A percentile compares a stretch with the other conserved stretches of the same genome.
Evolutionary conservation across 768 basidiomycete genomes (phyloP).

Genomic region (Leccinum boreale): DNA sequence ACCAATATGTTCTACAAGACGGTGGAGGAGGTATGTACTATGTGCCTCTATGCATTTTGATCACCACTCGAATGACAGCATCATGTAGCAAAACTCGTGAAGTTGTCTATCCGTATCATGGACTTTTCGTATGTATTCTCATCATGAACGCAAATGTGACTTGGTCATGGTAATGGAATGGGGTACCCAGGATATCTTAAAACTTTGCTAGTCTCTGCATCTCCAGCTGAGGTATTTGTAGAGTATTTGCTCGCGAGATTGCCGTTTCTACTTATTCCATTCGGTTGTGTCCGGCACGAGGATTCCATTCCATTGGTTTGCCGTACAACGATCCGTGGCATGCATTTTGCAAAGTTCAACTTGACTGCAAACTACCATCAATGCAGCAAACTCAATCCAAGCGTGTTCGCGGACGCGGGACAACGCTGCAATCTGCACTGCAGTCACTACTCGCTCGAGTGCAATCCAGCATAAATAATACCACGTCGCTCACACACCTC

Average conservation of each 20-base stretch:
- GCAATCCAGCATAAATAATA: slow-evolving; percentile 1
- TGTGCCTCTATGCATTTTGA: neutral
- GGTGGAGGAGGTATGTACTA: slow-evolving; percentile 82
- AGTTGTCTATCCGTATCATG: slow-evolving; percentile 73
- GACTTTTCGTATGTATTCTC: slow-evolving; percentile 18
- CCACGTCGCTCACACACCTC: neutral
- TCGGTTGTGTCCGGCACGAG: neutral
- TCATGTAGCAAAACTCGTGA: slow-evolving; percentile 85
- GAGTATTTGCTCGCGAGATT: neutral
- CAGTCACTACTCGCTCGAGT: slow-evolving; percentile 15
- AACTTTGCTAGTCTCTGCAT: neutral
- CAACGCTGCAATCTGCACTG: slow-evolving; percentile 5
- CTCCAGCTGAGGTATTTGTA: neutral
- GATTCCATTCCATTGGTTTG: slow-evolving; percentile 3
- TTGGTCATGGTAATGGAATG: neutral
- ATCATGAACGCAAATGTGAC: slow-evolving; percentile 1
- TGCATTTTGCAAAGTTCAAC: neutral
- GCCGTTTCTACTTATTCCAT: neutral
- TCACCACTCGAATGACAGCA: slow-evolving; percentile 4
- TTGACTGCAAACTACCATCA: neutral
- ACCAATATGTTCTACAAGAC: slow-evolving; percentile 99
- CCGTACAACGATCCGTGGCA: neutral
- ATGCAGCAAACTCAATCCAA: slow-evolving; percentile 6
- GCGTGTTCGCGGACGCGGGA: neutral
- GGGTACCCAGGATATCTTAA: neutral